Percentiles rank a stretch among this genome's conserved stretches.
These are phyloP conservation scores for Mortierella sp. DNA, from an alignment of 371 early-diverging fungal species.

Conservation along the genomic window DNA sequence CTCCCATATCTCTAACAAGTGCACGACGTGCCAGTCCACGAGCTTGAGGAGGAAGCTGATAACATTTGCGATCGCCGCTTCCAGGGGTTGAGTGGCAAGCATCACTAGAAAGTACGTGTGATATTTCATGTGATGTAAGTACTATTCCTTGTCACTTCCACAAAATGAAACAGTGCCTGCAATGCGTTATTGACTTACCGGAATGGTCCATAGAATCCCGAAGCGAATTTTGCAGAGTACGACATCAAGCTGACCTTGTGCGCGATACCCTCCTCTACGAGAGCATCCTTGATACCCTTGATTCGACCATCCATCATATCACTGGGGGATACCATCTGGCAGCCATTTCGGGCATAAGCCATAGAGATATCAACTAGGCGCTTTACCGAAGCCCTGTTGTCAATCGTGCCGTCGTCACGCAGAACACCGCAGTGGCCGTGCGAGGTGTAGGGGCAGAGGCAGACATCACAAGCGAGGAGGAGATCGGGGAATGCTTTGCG, in stretches of 20 bases:
- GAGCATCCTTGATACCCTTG: slow-evolving; percentile 87
- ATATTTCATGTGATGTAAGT: neutral
- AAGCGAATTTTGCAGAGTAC: slow-evolving; percentile 96
- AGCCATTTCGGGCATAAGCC: slow-evolving; percentile 89
- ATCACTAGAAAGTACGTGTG: slow-evolving; percentile 65
- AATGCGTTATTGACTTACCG: slow-evolving; percentile 63
- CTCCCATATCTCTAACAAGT: slow-evolving; percentile 87
- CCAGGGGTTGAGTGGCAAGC: slow-evolving; percentile 94
- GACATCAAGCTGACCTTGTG: slow-evolving; percentile 90
- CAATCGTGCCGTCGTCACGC: slow-evolving; percentile 83
- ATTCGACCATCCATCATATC: slow-evolving; percentile 99
- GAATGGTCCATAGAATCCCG: slow-evolving; percentile 97
- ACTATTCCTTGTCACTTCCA: neutral
- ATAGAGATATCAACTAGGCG: slow-evolving; percentile 90
- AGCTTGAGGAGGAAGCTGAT: slow-evolving; percentile 93
- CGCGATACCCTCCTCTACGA: slow-evolving; percentile 79
- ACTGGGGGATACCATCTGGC: slow-evolving; percentile 92
- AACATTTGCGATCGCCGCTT: slow-evolving; percentile 93
- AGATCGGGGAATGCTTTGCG: slow-evolving; percentile 84
- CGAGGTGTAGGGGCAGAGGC: slow-evolving; percentile 95
- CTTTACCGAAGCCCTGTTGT: slow-evolving; percentile 83
- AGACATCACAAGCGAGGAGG: slow-evolving; percentile 95
- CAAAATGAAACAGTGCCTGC: neutral
- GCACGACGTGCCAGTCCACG: slow-evolving; percentile 93
- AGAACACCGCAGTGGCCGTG: slow-evolving; percentile 97